Evolutionary conservation across 768 basidiomycete species (phyloP), one percentile per base, ranked within the genome.

Genomic region (Tremella mesenterica): DNA sequence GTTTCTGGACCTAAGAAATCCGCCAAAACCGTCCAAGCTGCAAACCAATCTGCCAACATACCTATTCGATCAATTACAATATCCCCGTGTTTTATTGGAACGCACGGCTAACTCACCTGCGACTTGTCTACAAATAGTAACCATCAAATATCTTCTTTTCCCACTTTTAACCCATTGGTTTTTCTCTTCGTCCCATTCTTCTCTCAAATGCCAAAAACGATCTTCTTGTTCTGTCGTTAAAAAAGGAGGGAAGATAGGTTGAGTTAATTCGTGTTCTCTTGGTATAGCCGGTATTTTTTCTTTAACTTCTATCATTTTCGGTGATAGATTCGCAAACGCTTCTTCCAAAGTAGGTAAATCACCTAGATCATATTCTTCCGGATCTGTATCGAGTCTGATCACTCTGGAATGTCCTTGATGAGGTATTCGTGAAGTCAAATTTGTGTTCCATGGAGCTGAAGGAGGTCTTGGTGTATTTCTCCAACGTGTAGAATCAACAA

Each of bases 11-110:
- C 66, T 5, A 68, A 45, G 44, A 61, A 68, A 29, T 68, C 66
- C 6, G 63, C 60, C n/a, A 68, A 44, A 13, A 68, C 63, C 7
- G 66, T 68, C 66, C 66, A 68, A n/a, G 59, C 53, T 1, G 63
- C 58, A 33, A 68, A 68, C 66, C 66, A 68, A 28, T 68, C 66
- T 8, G 56, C 66, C 14, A 67, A 53, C 65, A 67, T 67, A n/a
- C n/a, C n/a, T n/a, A n/a, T n/a, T n/a, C n/a, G n/a, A n/a, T n/a
- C n/a, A n/a, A 45, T 12, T 26, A 13, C 20, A 47, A 21, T 29
- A 7, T 12, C 16, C 16, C 20, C 4, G 18, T 4, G 50, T 13
- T n/a, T n/a, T n/a, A n/a, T n/a, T n/a, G n/a, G n/a, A n/a, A n/a
- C n/a, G n/a, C 31, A 28, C n/a, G n/a, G n/a, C n/a, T 18, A 1